Evolutionary conservation across 495 filamentous ascomycete genomes (phyloP), one percentile per base, ranked within the genome.

Genomic region (Penicillium alfredii): DNA sequence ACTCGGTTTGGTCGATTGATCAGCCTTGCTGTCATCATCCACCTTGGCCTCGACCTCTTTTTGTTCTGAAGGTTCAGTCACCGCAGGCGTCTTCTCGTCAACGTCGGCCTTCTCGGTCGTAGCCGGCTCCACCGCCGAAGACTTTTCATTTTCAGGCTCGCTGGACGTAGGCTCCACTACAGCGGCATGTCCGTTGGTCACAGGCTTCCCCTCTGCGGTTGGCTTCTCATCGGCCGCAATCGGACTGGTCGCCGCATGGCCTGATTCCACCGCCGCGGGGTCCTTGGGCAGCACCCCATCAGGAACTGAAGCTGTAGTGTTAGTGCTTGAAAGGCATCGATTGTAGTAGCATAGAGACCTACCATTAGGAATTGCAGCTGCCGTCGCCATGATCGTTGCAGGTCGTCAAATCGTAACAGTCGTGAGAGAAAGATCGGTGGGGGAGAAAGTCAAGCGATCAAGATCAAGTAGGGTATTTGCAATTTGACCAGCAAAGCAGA

Each of bases 401-500:
- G 37, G 35, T 47, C 33, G 32, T 44, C 23, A 50, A 42, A 18
- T 47, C 46, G 51, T 50, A 42, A 50, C 35, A 37, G 40, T 50
- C 46, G 47, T 50, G 46, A 54, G 39, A 36, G 24, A 40, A 36
- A 29, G 41, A 22, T 39, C 33, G 27, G 41, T 17, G 35, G 40
- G 15, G 30, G 38, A 28, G 16, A 23, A 24, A 29, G 21, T 18
- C 38, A 46, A 41, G 33, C 34, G n/a, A n/a, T n/a, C n/a, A n/a
- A 20, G 30, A 33, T 19, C 16, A 30, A 25, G n/a, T n/a, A 25
- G 23, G 26, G 16, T 29, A 42, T 45, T 47, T 33, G 49, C 49
- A 49, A 53, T 42, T 53, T 53, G 49, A 42, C 49, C 49, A 49
- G 49, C 49, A 49, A 45, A 48, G 41, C 27, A 49, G 29, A 42